Base-by-base conservation (phyloP, 176 grass and related monocot genomes). In the Elymus sibiricus region DNA sequence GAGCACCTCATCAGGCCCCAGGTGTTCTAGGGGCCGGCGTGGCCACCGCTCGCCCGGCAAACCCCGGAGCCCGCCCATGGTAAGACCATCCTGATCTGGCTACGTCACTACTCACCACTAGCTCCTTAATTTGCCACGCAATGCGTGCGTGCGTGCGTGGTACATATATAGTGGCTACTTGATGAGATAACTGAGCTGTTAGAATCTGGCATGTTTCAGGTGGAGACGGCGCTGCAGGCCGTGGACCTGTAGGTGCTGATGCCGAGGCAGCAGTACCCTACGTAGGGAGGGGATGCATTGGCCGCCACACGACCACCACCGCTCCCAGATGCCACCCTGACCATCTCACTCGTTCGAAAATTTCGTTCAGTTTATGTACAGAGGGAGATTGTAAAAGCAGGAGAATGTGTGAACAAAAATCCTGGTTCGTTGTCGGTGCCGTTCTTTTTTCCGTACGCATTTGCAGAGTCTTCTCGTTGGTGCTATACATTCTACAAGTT, bases 1-100 rank as follows among this genome's bases (percentile, higher is more conserved):
- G 97, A 95, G 84, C 94, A 98, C 74, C 89, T 95, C 72, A 94
- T 95, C 88, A 95, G 94, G 39, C 94, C 92, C 34, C 91, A 85
- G 35, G 88, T 82, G 22, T 88, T 95, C 47, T 78, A 64, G 70
- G 22, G n/a, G 60, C 85, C 92, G 24, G 74, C 83, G 74, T 9
- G 19, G 9, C 49, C 82, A 12, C 35, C 71, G 64, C 32, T 73
- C 65, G 17, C 87, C 72, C 1, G 72, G 88, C 46, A 98, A 98
- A 88, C 19, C 86, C 67, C 90, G 77, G 29, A 76, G 74, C 71
- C 65, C 87, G 21, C 83, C 85, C 58, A 85, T 75, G 70, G 92
- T 92, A 68, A 74, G 78, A 32, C 31, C 31, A 32, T 32, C 31
- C 31, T 32, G 19, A 70, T 24, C 19, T 39, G 37, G 11, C 29